Base-by-base conservation (phyloP, 2,329 filamentous ascomycete species). In the Cryphonectria radicalis region DNA sequence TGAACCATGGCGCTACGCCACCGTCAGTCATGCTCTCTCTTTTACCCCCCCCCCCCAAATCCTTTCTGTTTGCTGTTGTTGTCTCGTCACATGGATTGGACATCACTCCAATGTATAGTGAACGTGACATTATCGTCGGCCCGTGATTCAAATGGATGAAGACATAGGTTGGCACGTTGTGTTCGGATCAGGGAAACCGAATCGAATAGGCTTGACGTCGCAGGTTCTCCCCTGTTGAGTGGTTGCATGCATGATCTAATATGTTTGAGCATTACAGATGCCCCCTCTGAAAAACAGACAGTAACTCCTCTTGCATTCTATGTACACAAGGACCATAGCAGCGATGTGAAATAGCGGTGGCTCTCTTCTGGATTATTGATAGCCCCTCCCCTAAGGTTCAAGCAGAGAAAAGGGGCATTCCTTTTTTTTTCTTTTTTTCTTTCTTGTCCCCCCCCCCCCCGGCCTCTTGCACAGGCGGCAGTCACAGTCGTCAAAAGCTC, bases 1-100 rank as follows among this genome's bases (percentile, higher is more conserved):
- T 62, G 59, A 62, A 62, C 35, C 59, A 62, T 35, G 59, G 59
- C 32, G 25, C 59, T 57, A 57, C 53, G 53, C 53, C 53, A 57
- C 53, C 53, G 8, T 28, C 25, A 57, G 46, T n/a, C 46, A 50
- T 50, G 46, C 46, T n/a, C 6, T 50, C 19, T 50, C 22, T 7
- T 19, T n/a, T 3, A n/a, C 22, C 0, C 17, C 6, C 43, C 19
- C 43, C 43, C 19, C 43, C 43, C 17, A n/a, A 1, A 1, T 50
- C 19, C 7, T 50, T 7, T 50, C 46, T n/a, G 46, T 19, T 57
- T 57, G 53, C 28, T 46, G 10, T 57, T 28, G 25, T 13, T 14
- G 11, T 11, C 59, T 40, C 22, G 60, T 42, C 37, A 42, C 35
- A n/a, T 63, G 35, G 19, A 63, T 40, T 3, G 46, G 60, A 63